A percentile compares a stretch with the other conserved stretches of the same genome.
Evolutionary conservation across 805 yeast species (phyloP).

Genomic region (Pichia rugopelliculosa): DNA sequence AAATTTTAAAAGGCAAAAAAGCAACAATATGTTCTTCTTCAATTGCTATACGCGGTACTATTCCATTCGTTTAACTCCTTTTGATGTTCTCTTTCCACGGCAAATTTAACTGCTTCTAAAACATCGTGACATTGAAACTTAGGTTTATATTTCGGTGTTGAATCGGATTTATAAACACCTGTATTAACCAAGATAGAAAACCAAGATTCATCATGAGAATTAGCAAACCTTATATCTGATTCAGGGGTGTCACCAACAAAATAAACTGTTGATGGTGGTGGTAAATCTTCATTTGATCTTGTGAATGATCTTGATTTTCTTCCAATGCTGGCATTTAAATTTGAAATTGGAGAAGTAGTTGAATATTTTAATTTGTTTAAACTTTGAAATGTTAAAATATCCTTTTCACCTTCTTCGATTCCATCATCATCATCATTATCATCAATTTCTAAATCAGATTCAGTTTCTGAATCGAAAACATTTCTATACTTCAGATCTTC

Average conservation of each 20-base stretch:
- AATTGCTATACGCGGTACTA: too few relatives aligned
- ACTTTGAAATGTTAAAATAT: conserved; percentile 40
- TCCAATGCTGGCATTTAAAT: too few relatives aligned
- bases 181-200: conserved; percentile 78
- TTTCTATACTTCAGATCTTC: neutral
- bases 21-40: too few relatives aligned
- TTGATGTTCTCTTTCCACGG: conserved; percentile 73
- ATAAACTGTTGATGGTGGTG: conserved; percentile 80
- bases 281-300: conserved; percentile 38
- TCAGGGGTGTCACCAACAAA: conserved; percentile 90
- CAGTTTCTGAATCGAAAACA: conserved; percentile 25
- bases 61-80: conserved; percentile 74
- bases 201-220: conserved; percentile 81
- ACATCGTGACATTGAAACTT: conserved; percentile 68
- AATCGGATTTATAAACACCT: conserved; percentile 79
- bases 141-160: conserved; percentile 72
- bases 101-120: conserved; percentile 74
- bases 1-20: too few relatives aligned
- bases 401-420: conserved; percentile 33
- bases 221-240: conserved; percentile 81
- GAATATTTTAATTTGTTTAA: conserved; percentile 30
- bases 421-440: conserved; percentile 26
- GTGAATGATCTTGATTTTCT: neutral
- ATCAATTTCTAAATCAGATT: conserved; percentile 27
- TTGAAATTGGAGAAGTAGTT: too few relatives aligned